Base-by-base conservation (phyloP, 805 yeast genomes). In the Zygoascus bituminiphila region DNA sequence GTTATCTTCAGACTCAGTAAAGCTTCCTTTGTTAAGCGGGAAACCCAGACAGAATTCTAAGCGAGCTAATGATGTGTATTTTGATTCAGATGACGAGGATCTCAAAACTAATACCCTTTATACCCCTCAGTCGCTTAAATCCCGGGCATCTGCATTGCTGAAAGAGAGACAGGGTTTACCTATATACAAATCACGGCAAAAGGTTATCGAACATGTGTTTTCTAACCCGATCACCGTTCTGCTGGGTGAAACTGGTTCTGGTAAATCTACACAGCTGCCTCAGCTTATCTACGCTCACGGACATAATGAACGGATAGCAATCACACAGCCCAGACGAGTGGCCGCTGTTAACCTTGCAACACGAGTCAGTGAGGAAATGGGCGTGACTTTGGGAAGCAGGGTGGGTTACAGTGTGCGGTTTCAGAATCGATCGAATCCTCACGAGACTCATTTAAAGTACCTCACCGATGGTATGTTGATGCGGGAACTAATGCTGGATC, bases 241-340 rank as follows among this genome's bases (percentile, higher is more conserved):
- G 17, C 84, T 93, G 61, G 98, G 98, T 66, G 98, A 91, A 62
- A 91, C 98, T 0, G 98, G 98, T 66, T 87, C 96, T 6, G 98
- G 98, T 71, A 91, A 91, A 62, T 89, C 98, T 2, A 91, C 98
- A 0, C 98, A 91, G 68, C 81, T 91, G 42, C 98, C 98, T 0
- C 98, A 91, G 62, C 82, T 91, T 55, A 62, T 91, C n/a, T 76
- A 85, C 21, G 47, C 57, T 2, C 66, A 68, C 43, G 54, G 54
- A 12, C 61, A 65, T 33, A 64, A 66, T 17, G 79, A 78, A 51
- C 71, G 75, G 22, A 81, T 91, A 19, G 98, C 95, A 0, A 91
- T 93, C 6, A 89, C 98, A 0, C 98, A 91, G 68, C 98, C 98
- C 1, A 82, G 98, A 68, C 77, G 98, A 61, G 98, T 91, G 35